phyloP scores from a whole-genome alignment of 2,329 filamentous ascomycete species.

The Lachnellula occidentalis region DNA sequence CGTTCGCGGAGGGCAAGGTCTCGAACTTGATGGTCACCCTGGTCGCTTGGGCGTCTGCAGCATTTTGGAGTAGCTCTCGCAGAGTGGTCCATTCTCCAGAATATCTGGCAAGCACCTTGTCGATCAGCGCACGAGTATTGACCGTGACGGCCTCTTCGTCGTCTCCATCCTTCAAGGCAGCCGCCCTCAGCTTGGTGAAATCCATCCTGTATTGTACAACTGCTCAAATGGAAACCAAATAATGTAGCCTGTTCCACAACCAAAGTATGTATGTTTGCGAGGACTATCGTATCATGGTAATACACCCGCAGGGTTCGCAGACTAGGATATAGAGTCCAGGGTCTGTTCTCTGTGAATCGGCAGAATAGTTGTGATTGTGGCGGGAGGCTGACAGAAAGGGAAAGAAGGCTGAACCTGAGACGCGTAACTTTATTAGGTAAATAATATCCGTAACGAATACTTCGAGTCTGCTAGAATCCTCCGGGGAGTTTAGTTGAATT shows the following conservation, averaged over 20 bases:
- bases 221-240: background rate
- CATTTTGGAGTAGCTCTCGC: slow-evolving; percentile 94
- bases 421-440: background rate
- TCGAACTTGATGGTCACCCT: slow-evolving; percentile 90
- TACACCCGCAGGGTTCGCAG: background rate
- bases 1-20: slow-evolving; percentile 73
- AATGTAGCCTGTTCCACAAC: background rate
- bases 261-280: background rate
- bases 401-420: slow-evolving; percentile 8
- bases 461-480: background rate
- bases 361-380: background rate
- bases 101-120: slow-evolving; percentile 94
- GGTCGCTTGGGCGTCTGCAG: slow-evolving; percentile 90
- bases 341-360: background rate
- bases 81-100: slow-evolving; percentile 90
- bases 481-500: background rate
- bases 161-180: slow-evolving; percentile 77
- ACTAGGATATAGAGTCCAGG: background rate
- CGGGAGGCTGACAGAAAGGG: slow-evolving; percentile 15
- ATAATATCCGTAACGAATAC: background rate
- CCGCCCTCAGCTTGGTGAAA: slow-evolving; percentile 72
- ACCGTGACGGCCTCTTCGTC: slow-evolving; percentile 98
- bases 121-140: slow-evolving; percentile 92
- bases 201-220: slow-evolving; percentile 46
- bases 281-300: background rate